A percentile compares a stretch with the other conserved stretches of the same genome.
phyloP scores from a whole-genome alignment of 352 stramenopile species.

The Phytophthora meadii region DNA sequence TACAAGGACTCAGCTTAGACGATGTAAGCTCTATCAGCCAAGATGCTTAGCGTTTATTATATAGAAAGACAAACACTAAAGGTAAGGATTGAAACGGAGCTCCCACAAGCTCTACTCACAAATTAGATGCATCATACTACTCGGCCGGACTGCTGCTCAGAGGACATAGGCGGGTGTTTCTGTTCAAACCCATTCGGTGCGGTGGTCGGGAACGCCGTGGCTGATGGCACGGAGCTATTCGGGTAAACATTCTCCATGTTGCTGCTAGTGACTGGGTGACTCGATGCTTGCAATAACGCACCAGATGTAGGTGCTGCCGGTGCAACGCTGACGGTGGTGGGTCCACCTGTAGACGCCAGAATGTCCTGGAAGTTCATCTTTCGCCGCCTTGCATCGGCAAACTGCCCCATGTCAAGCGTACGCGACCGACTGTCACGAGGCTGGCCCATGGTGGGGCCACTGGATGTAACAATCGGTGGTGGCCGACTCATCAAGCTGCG shows the following conservation, averaged over 20 bases:
- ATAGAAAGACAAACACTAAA: conserved; percentile 36
- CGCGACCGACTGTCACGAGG: conserved; percentile 82
- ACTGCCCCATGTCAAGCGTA: conserved; percentile 87
- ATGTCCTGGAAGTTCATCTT: conserved; percentile 93
- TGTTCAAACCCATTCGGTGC: conserved; percentile 27
- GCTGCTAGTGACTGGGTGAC: conserved; percentile 15
- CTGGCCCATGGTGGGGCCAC: conserved; percentile 68
- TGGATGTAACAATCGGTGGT: conserved; percentile 28
- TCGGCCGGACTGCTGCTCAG: conserved; percentile 40
- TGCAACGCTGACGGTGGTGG: conserved; percentile 8
- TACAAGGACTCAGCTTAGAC: conserved; percentile 51
- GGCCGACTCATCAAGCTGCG: conserved; percentile 49
- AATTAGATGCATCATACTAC: conserved; percentile 58
- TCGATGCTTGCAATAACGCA: conserved; percentile 22
- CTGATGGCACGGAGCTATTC: conserved; percentile 29
- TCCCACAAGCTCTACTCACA: conserved; percentile 24
- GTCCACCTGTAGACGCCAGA: conserved; percentile 60
- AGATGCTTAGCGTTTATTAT: conserved; percentile 39
- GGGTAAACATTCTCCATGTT: conserved; percentile 65
- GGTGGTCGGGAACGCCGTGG: conserved; percentile 23
- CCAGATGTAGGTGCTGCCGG: conserved; percentile 19
- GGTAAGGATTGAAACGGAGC: conserved; percentile 13
- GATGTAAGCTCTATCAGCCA: conserved; percentile 30
- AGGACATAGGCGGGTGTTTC: conserved; percentile 30
- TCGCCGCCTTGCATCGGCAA: conserved; percentile 73